These are phyloP conservation scores for Chimonanthus praecox DNA, from an alignment of 164 flowering plant genomes.

Conservation along the genomic window DNA sequence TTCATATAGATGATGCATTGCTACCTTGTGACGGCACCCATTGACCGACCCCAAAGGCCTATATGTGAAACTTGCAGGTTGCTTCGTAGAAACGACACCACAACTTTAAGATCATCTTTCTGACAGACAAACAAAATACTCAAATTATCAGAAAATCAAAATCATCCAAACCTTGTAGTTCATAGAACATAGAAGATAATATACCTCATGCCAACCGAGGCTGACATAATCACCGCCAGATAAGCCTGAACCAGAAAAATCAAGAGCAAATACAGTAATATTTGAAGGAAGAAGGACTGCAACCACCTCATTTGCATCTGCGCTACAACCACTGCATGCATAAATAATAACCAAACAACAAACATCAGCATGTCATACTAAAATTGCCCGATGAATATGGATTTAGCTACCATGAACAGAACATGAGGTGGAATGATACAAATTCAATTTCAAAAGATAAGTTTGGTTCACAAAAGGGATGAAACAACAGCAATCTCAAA, in stretches of 20 bases:
- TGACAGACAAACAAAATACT: constrained; percentile 25
- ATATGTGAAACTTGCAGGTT: constrained; percentile 65
- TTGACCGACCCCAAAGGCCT: constrained; percentile 98
- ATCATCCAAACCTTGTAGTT: background rate
- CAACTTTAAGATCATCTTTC: constrained; percentile 85
- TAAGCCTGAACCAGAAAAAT: constrained; percentile 95
- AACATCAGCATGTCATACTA: constrained; percentile 4
- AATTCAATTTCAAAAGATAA: background rate
- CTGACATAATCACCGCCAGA: constrained; percentile 93
- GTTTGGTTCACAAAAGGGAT: background rate
- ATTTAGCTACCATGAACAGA: background rate
- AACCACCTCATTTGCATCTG: constrained; percentile 97
- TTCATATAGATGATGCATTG: background rate
- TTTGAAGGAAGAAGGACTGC: constrained; percentile 82
- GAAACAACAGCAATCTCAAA: background rate
- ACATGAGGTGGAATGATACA: background rate
- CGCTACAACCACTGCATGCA: constrained; percentile 78
- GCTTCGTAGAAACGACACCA: constrained; percentile 61
- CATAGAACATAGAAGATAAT: constrained; percentile 6
- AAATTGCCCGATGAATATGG: background rate
- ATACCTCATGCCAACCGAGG: constrained; percentile 98
- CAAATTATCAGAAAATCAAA: background rate
- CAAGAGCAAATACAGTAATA: constrained; percentile 91
- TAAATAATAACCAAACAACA: constrained; percentile 2
- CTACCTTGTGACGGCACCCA: constrained; percentile 99